Evolutionary conservation across 495 filamentous ascomycete species (phyloP), one percentile per base, ranked within the genome.

Genomic region (Poronia punctata): DNA sequence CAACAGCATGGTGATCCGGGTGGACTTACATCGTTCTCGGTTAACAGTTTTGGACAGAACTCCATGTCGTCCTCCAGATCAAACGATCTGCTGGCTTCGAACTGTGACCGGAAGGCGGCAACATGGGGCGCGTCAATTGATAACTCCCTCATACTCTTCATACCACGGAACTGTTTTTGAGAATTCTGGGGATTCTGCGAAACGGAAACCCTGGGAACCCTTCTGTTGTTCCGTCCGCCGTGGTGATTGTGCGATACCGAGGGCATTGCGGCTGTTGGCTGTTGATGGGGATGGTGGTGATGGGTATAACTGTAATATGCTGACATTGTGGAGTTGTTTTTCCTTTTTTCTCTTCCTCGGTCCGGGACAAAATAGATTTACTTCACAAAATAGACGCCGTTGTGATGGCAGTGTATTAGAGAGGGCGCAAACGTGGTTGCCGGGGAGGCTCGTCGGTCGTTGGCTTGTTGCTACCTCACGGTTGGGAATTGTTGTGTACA

Each of bases 21-120:
- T 20, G 24, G 50, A 84, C 88, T 75, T 80, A 95, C 90, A 78
- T 98, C 92, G 65, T 81, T 88, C 61, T 97, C 89, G 17, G 89
- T 95, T 70, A 96, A 72, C 49, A 98, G 75, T 51, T 82, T 79
- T 3, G 92, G 92, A 60, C 92, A 96, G 65, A 98, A 98, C 60
- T 95, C 83, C 66, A 96, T 70, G 61, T 98, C 92, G 58, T 98
- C 92, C 52, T 96, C 90, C 50, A 99, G 71, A 51, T 99, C 92
- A 58, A 99, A 99, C 16, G 89, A 95, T 39, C 88, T 81, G 30
- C 83, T 86, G 49, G 88, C 85, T 61, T 97, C 89, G 59, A 93
- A 94, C 56, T 84, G 77, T 27, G 78, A 75, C 43, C 89, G 83
- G 66, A 87, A 95, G 45, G 80, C 78, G 32, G 73, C 73, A 31